Base-by-base conservation (phyloP, 225 moss, liverwort and hornwort species). In the Bryum argenteum region DNA sequence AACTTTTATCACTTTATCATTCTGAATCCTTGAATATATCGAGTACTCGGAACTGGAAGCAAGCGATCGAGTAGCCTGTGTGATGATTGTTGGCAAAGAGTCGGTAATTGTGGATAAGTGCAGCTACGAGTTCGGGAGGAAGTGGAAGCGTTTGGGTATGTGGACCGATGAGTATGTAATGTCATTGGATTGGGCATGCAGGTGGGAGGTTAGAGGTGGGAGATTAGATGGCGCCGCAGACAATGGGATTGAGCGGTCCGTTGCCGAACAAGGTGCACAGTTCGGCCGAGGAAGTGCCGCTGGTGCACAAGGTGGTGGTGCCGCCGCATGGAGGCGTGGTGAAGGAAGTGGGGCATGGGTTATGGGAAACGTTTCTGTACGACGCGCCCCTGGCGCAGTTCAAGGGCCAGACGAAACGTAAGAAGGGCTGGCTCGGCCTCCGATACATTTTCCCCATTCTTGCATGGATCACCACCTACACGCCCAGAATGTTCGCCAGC, bases 401-500 rank as follows among this genome's bases (percentile, higher is more conserved):
- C 66, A 93, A 70, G 71, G 87, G 87, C 5, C 60, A 84, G 51
- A 15, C 12, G 0, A 59, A 18, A 10, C 67, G 9, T 16, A 66
- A 0, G 3, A 79, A 85, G 61, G 56, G 59, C 11, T 63, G 84
- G 44, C 23, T 88, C 41, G 90, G 72, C 15, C 8, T 91, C 8
- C 39, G 82, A 47, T 93, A 39, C 61, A 33, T 96, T 14, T 93
- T 96, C 51, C 96, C 96, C 3, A 91, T 96, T 16, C 22, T 96
- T 0, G 61, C 24, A 0, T 96, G 96, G 93, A 38, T 80, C 10
- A 72, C 75, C 0, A 43, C 54, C 0, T 96, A 96, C 80, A 79
- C 52, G 3, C 58, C 52, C 1, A 60, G 0, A 1, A 0, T 24
- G 9, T 71, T 96, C 37, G 0, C 5, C 10, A 42, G 64, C 13